Evolutionary conservation across 1,284 basidiomycete genomes (phyloP).

Genomic region (Sanghuangporus baumii): DNA sequence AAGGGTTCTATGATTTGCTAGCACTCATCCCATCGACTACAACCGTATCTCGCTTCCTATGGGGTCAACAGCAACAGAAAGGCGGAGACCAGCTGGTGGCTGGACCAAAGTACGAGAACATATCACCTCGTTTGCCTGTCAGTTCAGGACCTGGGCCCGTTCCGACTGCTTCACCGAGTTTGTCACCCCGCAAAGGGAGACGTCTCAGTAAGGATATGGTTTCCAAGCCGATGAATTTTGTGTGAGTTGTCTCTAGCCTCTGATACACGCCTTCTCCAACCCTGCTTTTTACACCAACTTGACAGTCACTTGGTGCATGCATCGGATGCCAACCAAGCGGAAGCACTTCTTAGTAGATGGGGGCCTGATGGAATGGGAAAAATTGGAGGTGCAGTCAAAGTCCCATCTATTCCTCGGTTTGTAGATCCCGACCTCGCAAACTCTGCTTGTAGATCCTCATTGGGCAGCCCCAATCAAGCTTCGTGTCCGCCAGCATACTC

Average conservation of each 20-base stretch:
- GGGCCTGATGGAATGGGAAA: constrained; percentile 89
- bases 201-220: constrained; percentile 84
- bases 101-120: constrained; percentile 60
- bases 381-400: constrained; percentile 61
- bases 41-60: constrained; percentile 57
- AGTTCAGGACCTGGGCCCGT: constrained; percentile 23
- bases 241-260: constrained; percentile 48
- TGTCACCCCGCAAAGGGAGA: constrained; percentile 40
- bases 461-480: constrained; percentile 92
- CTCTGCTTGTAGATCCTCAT: constrained; percentile 57
- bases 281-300: constrained; percentile 11
- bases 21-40: constrained; percentile 60
- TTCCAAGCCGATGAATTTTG: constrained; percentile 75
- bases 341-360: constrained; percentile 86
- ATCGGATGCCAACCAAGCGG: constrained; percentile 88
- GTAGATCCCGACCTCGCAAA: not conserved
- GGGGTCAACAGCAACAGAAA: constrained; percentile 38
- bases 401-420: constrained; percentile 20
- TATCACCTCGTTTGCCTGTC: constrained; percentile 26
- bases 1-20: constrained; percentile 83
- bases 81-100: constrained; percentile 35
- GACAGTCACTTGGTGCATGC: constrained; percentile 88
- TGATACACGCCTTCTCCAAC: constrained; percentile 2
- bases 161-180: constrained; percentile 33
- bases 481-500: constrained; percentile 67